A percentile compares a stretch with the other conserved stretches of the same genome.
phyloP scores from a whole-genome alignment of 2,329 filamentous ascomycete genomes.

The Coniosporium tulheliwenetii region DNA sequence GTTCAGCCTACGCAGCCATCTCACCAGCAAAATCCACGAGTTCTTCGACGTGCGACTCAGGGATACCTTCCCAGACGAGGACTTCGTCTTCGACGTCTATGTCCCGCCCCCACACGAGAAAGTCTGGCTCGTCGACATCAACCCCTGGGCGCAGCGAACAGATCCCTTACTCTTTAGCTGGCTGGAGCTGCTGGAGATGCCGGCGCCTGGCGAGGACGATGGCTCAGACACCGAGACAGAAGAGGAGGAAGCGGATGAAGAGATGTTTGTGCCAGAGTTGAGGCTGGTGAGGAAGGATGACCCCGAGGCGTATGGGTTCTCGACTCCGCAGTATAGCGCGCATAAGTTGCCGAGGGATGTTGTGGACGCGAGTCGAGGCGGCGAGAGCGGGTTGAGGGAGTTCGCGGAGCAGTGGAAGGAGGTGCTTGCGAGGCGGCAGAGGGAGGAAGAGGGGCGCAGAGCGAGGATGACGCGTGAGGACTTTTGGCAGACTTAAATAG shows the following conservation, averaged over 20 bases:
- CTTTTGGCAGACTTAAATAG: too few species aligned
- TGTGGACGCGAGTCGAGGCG: conserved; percentile 47
- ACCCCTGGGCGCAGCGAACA: conserved; percentile 82
- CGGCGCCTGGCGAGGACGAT: conserved; percentile 31
- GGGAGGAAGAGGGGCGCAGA: conserved; percentile 11
- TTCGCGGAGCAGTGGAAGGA: conserved; percentile 41
- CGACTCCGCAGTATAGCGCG: conserved; percentile 75
- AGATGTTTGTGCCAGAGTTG: conserved; percentile 56
- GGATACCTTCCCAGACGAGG: conserved; percentile 65
- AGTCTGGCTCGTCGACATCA: conserved; percentile 83
- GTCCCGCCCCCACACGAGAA: conserved; percentile 59
- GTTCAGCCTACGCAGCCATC: conserved; percentile 44
- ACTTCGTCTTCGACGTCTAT: conserved; percentile 87
- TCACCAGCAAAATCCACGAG: conserved; percentile 52
- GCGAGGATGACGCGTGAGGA: too few species aligned
- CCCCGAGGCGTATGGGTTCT: conserved; percentile 76
- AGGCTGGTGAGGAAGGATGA: conserved; percentile 71
- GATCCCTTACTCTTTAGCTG: conserved; percentile 83
- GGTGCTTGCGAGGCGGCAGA: conserved; percentile 24
- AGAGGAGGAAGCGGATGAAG: conserved; percentile 37
- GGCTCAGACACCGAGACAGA: conserved; percentile 3
- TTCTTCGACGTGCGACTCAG: conserved; percentile 66
- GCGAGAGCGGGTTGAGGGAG: conserved; percentile 61
- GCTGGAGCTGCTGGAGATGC: conserved; percentile 66
- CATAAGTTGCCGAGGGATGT: conserved; percentile 93